Evolutionary conservation across 345 rosid species (phyloP), one percentile per base, ranked within the genome.

Genomic region (Clausena lansium): DNA sequence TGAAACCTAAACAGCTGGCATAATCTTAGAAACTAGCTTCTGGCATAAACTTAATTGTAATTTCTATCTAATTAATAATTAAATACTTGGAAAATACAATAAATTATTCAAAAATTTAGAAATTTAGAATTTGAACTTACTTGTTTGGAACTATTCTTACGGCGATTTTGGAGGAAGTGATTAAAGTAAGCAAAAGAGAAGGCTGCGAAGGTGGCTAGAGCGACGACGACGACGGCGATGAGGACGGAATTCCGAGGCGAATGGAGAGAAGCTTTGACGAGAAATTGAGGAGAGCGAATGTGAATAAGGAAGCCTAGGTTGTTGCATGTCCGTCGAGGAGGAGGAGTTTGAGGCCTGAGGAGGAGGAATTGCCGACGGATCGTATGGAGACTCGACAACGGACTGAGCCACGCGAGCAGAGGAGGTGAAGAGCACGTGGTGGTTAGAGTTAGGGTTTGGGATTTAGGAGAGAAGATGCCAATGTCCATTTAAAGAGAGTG

Each of bases 191-290:
- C 87, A 32, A 91, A 39, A 22, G 91, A 85, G 27, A 90, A 58
- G 47, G 94, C 93, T 17, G 95, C 86, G 67, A 93, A 75, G 1
- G 95, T 78, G 35, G 91, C 84, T 10, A 90, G 90, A 70, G 93
- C 92, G 2, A 89, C 91, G 30, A 86, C n/a, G n/a, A n/a, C 85
- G n/a, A 88, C 90, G 24, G 86, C 85, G 25, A 89, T 67, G 35
- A 91, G 80, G 67, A 82, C 77, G 50, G 87, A 78, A 76, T 84
- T 82, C 32, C 91, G 71, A 69, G 78, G 82, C 13, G 92, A 74
- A 76, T 78, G 74, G 13, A 88, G 4, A 61, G 97, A 92, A 67
- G 95, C 93, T 72, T 77, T 81, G 76, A 85, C 80, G 28, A 83
- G 65, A 47, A 91, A 82, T 54, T 81, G 79, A 33, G 87, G 80